Base-by-base conservation (phyloP, 1,139 yeast species). In the Hansenula lynferdii region DNA sequence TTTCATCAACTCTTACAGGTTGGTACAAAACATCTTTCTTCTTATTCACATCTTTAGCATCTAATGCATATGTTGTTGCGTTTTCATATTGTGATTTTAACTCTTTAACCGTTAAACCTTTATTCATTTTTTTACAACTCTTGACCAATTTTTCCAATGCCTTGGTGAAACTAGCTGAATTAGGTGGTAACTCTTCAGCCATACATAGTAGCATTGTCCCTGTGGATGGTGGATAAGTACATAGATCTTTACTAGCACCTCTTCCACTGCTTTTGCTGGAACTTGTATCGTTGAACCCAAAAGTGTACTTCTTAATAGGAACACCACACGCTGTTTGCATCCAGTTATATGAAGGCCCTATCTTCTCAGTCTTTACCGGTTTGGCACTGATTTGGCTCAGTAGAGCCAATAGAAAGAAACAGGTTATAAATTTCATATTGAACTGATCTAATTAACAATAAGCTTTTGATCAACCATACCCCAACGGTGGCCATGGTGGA, bases 1-100 rank as follows among this genome's bases (percentile, higher is more conserved):
- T n/a, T n/a, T 26, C n/a, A n/a, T n/a, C n/a, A n/a, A n/a, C n/a
- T n/a, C n/a, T 23, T 10, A 29, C 26, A 19, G 38, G 38, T 20
- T 27, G 28, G 14, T 35, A 18, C 7, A 35, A 30, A n/a, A 21
- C 21, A 3, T 6, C 6, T 24, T 97, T 10, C 97, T 97, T 0
- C 96, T 90, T 58, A 87, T 86, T n/a, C n/a, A n/a, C 57, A 81
- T 89, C 6, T 67, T n/a, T n/a, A n/a, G n/a, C n/a, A n/a, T n/a
- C n/a, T n/a, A 42, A 7, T 47, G 48, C 42, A 60, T 52, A 50
- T 2, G 49, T 41, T 12, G 63, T 49, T 41, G 75, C 75, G 40
- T 61, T 57, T 5, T 51, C 42, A 25, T 67, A 64, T 1, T 69
- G 63, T 45, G 56, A 47, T 16, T 46, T 37, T 26, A 72, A 55